Base-by-base conservation (phyloP, 2,329 filamentous ascomycete genomes). In the Clarireedia sp. region DNA sequence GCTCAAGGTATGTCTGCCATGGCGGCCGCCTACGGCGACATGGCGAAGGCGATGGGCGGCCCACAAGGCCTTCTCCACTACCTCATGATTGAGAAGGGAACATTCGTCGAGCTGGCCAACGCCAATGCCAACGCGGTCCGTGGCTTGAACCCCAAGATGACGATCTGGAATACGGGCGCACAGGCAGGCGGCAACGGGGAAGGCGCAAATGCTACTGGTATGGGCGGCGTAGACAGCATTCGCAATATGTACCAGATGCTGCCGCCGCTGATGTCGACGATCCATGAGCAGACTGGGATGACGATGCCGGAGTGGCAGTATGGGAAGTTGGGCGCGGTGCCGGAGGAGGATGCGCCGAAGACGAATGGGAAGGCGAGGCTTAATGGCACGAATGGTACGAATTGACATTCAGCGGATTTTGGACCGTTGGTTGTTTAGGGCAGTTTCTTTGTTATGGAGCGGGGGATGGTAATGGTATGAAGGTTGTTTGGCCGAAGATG, bases 211-310 rank as follows among this genome's bases (percentile, higher is more conserved):
- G 24, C 7, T 12, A 48, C 51, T 12, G 69, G 71, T 43, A 74
- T 79, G 54, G 84, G 88, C 57, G 70, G 77, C 8, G 73, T 78
- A 23, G 80, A 79, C 1, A 78, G 86, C 3, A 85, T 94, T 72
- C 78, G 88, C 61, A 91, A 92, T 63, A 78, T 56, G 38, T 91
- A 94, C 73, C 89, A 94, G 75, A 87, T 84, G 68, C 74, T 95
- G 59, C 90, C 90, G 37, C 90, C 90, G 5, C 76, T 95, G 19
- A 84, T 95, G 73, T 83, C 80, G 9, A 95, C 90, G 0, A 92
- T 95, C 66, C 86, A 94, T 63, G 89, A 95, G 58, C 90, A 95
- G 75, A 95, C 89, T 0, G 89, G 89, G 0, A 90, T 95, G 65
- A 78, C 79, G 1, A 82, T 91, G 6, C 90, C 90, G 1, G 81